Conservation (phyloP, 2,329 filamentous ascomycete genomes). For the Exophiala alcalophila region DNA sequence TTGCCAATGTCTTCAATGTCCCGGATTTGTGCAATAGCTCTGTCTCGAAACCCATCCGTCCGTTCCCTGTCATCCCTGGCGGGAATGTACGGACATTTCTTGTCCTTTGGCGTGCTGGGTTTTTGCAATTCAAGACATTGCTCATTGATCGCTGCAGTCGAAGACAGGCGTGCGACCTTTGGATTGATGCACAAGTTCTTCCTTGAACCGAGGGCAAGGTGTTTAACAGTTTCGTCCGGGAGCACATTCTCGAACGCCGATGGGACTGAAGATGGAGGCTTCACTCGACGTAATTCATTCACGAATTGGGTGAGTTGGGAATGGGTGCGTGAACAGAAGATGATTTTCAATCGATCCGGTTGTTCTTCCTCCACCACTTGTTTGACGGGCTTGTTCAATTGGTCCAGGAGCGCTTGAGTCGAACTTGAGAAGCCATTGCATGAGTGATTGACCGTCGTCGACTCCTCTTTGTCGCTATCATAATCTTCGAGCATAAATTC, state of each 20-base stretch:
- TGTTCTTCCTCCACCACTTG: constrained; percentile 48
- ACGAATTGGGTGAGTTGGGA: constrained; percentile 89
- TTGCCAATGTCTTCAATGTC: constrained; percentile 89
- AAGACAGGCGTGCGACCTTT: constrained; percentile 67
- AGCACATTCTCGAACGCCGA: constrained; percentile 48
- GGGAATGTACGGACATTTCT: constrained; percentile 73
- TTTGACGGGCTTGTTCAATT: constrained; percentile 51
- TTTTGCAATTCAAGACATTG: constrained; percentile 87
- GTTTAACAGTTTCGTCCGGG: constrained; percentile 57
- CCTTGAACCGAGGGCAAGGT: constrained; percentile 78
- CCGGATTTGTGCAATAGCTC: constrained; percentile 75
- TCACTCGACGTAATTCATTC: constrained; percentile 73
- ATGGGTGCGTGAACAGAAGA: constrained; percentile 89
- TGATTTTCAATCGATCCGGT: constrained; percentile 74
- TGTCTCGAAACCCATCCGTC: constrained; percentile 79
- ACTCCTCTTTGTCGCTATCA: constrained; percentile 58
- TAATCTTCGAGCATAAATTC: constrained; percentile 76
- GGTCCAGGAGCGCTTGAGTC: constrained; percentile 70
- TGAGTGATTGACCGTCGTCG: constrained; percentile 33
- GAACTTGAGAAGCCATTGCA: constrained; percentile 64
- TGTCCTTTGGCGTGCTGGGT: constrained; percentile 57
- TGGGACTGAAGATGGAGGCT: constrained; percentile 73
- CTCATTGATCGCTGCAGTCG: constrained; percentile 83
- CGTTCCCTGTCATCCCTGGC: constrained; percentile 70
- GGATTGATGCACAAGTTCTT: constrained; percentile 90